Evolutionary conservation across 768 basidiomycete genomes (phyloP).

Genomic region (Pleurotus djamor): DNA sequence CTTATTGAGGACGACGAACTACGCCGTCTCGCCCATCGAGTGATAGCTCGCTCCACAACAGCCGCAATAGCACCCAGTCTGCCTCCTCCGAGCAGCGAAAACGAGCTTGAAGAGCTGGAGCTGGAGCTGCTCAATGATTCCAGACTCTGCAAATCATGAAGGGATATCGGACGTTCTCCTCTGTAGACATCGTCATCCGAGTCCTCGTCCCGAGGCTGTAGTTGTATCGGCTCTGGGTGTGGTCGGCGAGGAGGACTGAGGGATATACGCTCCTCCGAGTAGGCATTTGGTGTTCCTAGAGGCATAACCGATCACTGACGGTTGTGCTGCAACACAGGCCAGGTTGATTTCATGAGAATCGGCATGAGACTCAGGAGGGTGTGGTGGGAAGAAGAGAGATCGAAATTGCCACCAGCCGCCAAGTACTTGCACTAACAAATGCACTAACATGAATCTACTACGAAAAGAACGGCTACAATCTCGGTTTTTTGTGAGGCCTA

Average conservation of each 20-base stretch:
- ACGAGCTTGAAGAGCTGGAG: constrained; percentile 32
- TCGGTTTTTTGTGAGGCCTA: constrained; percentile 15
- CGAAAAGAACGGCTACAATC: constrained; percentile 8
- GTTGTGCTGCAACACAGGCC: neutral
- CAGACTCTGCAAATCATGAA: constrained; percentile 14
- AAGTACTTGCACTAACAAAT: no score
- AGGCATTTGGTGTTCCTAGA: neutral
- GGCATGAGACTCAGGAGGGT: neutral
- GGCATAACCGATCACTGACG: neutral
- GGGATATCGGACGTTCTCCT: constrained; percentile 39
- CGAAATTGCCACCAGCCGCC: no score
- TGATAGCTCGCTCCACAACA: constrained; percentile 67
- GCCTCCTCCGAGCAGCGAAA: constrained; percentile 33
- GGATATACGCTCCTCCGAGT: neutral
- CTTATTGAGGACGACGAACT: constrained; percentile 16
- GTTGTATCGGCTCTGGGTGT: neutral
- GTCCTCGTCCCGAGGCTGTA: constrained; percentile 8
- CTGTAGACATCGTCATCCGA: constrained; percentile 58
- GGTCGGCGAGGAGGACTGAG: neutral
- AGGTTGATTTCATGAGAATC: neutral
- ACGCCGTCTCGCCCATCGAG: constrained; percentile 65
- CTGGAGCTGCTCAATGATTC: constrained; percentile 26
- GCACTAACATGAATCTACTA: neutral
- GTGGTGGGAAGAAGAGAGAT: neutral
- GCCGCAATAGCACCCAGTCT: constrained; percentile 53